Evolutionary conservation across 495 filamentous ascomycete genomes (phyloP).

Genomic region (Trichocladium antarcticum): DNA sequence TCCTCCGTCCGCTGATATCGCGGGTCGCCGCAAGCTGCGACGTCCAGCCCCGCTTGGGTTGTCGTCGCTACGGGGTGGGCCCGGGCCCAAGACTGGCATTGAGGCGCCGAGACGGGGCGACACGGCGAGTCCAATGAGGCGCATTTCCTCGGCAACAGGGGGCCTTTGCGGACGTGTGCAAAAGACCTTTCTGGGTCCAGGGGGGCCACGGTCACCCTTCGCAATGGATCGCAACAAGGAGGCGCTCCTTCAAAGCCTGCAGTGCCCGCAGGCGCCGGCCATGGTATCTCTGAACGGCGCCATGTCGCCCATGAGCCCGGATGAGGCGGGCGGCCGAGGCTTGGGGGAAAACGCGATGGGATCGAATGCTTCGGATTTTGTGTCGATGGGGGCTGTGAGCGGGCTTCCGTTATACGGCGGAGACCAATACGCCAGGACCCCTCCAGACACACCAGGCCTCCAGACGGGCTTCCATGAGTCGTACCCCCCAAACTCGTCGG

Average conservation of each 20-base stretch:
- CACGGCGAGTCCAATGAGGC: constrained; percentile 34
- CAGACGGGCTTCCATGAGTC: constrained; percentile 24
- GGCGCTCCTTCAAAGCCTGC: constrained; percentile 28
- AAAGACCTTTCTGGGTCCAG: constrained; percentile 26
- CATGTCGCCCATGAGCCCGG: constrained; percentile 28
- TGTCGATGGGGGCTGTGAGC: constrained; percentile 12
- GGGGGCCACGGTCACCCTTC: constrained; percentile 36
- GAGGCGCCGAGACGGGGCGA: constrained; percentile 30
- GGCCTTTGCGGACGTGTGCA: constrained; percentile 31
- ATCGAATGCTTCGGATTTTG: constrained; percentile 29
- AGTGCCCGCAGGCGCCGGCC: constrained; percentile 28
- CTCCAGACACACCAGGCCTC: constrained; percentile 36
- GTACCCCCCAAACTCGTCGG: constrained; percentile 22
- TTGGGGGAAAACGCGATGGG: constrained; percentile 25
- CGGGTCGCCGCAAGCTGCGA: constrained; percentile 36
- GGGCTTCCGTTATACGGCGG: constrained; percentile 20
- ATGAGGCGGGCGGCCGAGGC: constrained; percentile 15
- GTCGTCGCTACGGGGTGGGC: constrained; percentile 26
- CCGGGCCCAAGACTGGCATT: constrained; percentile 29
- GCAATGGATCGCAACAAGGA: constrained; percentile 34
- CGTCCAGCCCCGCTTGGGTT: constrained; percentile 34
- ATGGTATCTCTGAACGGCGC: constrained; percentile 24
- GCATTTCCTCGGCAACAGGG: constrained; percentile 36
- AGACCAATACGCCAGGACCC: constrained; percentile 34
- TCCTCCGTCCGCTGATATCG: constrained; percentile 38